phyloP scores from a whole-genome alignment of 805 yeast genomes.

The Clavispora asparagi region DNA sequence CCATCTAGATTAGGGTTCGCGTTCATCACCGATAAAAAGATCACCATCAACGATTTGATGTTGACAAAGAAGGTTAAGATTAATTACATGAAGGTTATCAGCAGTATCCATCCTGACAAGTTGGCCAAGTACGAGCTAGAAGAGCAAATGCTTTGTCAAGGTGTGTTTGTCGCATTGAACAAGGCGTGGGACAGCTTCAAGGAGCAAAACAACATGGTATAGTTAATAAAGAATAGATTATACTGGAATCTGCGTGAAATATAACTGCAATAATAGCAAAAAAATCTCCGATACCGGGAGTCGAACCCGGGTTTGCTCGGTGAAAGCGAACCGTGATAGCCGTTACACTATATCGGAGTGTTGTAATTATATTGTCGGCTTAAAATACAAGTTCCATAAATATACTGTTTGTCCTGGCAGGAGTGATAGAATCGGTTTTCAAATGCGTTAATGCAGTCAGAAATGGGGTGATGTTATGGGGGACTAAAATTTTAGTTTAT shows the following conservation, averaged over 20 bases:
- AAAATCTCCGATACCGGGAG: conserved; percentile 72
- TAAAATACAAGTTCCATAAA: too few relatives aligned
- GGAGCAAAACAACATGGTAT: conserved; percentile 14
- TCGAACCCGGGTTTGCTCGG: conserved; percentile 85
- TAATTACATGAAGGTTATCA: conserved; percentile 74
- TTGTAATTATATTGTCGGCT: background rate
- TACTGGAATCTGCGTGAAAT: too few relatives aligned
- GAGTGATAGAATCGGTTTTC: too few relatives aligned
- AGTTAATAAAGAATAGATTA: background rate
- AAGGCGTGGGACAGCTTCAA: conserved; percentile 69
- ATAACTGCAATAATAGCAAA: background rate
- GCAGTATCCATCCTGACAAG: conserved; percentile 83
- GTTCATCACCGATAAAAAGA: conserved; percentile 34
- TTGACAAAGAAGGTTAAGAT: conserved; percentile 86
- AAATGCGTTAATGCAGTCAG: too few relatives aligned
- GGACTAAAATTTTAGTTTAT: too few relatives aligned
- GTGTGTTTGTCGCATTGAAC: conserved; percentile 77
- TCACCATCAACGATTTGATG: conserved; percentile 66
- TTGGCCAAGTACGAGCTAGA: conserved; percentile 58
- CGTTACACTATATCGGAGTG: conserved; percentile 73
- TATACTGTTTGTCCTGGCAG: too few relatives aligned
- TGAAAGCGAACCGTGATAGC: conserved; percentile 82
- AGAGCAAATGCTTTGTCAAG: conserved; percentile 78
- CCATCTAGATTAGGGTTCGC: conserved; percentile 34
- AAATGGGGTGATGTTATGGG: too few relatives aligned